Evolutionary conservation across 257 asterid species (phyloP).

Genomic region (Craterostigma plantagineum): DNA sequence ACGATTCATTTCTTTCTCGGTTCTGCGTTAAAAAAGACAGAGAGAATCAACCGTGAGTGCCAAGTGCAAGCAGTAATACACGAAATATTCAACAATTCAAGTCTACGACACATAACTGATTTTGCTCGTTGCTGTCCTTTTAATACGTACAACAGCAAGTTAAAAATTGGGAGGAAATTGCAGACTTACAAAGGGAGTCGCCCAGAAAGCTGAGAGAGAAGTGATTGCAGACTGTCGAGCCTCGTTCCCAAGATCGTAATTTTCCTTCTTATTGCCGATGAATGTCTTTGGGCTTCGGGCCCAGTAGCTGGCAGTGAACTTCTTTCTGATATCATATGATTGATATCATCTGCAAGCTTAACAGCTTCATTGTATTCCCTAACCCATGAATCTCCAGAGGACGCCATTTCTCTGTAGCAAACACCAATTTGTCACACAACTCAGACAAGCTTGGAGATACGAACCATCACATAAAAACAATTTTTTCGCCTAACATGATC

Average conservation of each 20-base stretch:
- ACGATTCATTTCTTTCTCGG: constrained; percentile 80
- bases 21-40: constrained; percentile 29
- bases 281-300: constrained; percentile 69
- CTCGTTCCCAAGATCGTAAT: constrained; percentile 82
- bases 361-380: constrained; percentile 89
- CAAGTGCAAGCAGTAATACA: not conserved
- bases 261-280: constrained; percentile 77
- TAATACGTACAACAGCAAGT: no score
- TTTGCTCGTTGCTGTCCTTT: no score
- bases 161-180: not conserved
- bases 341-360: constrained; percentile 72
- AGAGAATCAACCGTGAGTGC: constrained; percentile 1
- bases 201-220: constrained; percentile 41
- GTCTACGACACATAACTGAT: no score
- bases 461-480: no score
- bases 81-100: no score
- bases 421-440: no score
- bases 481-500: no score
- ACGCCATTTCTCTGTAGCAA: constrained; percentile 29
- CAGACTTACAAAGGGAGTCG: constrained; percentile 53
- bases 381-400: constrained; percentile 72
- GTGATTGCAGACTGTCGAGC: constrained; percentile 57
- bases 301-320: constrained; percentile 53
- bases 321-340: constrained; percentile 72
- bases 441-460: no score